Base-by-base conservation (phyloP, 768 basidiomycete genomes). In the Termitomyces sp. region DNA sequence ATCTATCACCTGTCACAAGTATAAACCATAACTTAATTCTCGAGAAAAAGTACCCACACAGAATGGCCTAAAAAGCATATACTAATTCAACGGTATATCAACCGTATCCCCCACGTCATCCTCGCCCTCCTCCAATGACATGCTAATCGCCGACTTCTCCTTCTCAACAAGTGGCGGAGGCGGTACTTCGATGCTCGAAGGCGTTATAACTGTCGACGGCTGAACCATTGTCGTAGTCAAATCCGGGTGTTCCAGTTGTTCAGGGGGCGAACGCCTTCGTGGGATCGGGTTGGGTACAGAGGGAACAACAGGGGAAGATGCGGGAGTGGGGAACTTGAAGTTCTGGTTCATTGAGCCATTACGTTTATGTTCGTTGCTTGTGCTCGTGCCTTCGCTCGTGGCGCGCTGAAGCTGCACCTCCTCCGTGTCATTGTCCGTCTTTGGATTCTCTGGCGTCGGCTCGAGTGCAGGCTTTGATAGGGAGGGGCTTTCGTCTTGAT, bases 81-180 rank as follows among this genome's bases (percentile, higher is more conserved):
- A n/a, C 62, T 63, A 78, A 62, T 78, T 73, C 69, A 83, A 69
- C 40, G 78, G 75, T 58, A 89, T 87, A 62, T 90, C 89, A 32
- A 81, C 88, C 5, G 87, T 90, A 66, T 86, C 87, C 0, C 88
- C 90, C 45, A 90, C 78, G 30, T 90, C 90, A 51, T 88, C 88
- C 37, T 88, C 87, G 0, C 67, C 79, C 9, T 84, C 79, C 32
- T 82, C 85, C 21, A 68, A 63, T 19, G 69, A 62, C 40, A 51
- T 12, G n/a, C 53, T 62, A 55, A 68, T 70, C 58, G 71, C 64
- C 51, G 71, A 65, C 34, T 69, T 72, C 67, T 90, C 87, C 70
- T 92, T 90, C 65, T 88, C 85, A 14, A 88, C 77, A 0, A 87
- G 87, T 24, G 89, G 88, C 3, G 90, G 90, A 0, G 89, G 84